Conservation (phyloP, 305 asterid genomes). For the Fraxinus platypoda region DNA sequence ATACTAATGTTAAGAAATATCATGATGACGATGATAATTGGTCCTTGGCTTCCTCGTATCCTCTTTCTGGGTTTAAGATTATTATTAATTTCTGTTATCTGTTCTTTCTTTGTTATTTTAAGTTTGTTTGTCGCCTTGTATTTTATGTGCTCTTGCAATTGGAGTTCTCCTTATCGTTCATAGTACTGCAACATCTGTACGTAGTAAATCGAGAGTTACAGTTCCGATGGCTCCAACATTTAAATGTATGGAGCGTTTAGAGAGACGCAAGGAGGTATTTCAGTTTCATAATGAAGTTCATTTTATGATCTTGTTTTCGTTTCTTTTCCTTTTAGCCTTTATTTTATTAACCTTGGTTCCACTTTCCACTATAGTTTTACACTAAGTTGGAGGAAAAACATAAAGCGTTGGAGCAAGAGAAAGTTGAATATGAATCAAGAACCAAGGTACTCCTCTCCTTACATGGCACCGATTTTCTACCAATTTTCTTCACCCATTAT, state of each 20-base stretch:
- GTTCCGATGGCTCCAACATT: conserved; percentile 78
- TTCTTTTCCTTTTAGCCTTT: neutral
- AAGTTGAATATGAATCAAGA: conserved; percentile 64
- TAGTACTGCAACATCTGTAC: conserved; percentile 69
- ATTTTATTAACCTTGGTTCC: conserved; percentile 6
- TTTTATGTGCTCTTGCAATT: conserved; percentile 15
- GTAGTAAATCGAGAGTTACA: conserved; percentile 59
- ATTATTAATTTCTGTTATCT: neutral
- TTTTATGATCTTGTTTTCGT: neutral
- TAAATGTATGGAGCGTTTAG: conserved; percentile 56
- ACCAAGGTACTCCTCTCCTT: conserved; percentile 45
- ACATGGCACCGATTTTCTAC: neutral
- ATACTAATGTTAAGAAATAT: conserved; percentile 25
- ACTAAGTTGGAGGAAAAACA: conserved; percentile 82
- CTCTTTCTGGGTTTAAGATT: conserved; percentile 25
- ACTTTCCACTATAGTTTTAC: conserved; percentile 48
- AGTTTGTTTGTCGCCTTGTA: conserved; percentile 1
- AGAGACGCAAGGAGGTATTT: conserved; percentile 79
- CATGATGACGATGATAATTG: conserved; percentile 69
- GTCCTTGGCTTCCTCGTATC: conserved; percentile 82
- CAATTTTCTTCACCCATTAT: neutral
- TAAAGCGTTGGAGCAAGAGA: conserved; percentile 88
- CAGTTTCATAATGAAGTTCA: conserved; percentile 19
- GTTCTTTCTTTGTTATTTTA: neutral
- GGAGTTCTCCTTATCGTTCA: conserved; percentile 36